A percentile compares a stretch with the other conserved stretches of the same genome.
These are phyloP conservation scores for Acanthamoeba royreba DNA, from an alignment of 208 protist species.

Conservation along the genomic window DNA sequence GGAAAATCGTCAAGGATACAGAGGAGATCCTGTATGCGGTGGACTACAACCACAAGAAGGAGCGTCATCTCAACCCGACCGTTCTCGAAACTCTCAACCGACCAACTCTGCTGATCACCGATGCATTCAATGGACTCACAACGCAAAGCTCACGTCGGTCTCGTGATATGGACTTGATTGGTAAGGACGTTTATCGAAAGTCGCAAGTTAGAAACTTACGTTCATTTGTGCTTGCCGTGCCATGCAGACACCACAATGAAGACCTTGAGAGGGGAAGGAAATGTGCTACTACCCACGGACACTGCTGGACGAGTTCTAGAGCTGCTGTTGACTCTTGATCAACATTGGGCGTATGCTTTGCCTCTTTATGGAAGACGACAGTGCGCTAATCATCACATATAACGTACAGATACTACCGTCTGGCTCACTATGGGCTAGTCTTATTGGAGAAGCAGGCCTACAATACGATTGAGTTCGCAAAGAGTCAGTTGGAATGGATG, in stretches of 20 bases:
- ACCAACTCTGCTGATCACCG: slow-evolving; percentile 79
- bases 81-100: slow-evolving; percentile 64
- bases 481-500: slow-evolving; percentile 80
- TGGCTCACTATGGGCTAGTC: slow-evolving; percentile 71
- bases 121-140: slow-evolving; percentile 60
- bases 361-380: not conserved
- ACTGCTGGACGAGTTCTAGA: slow-evolving; percentile 80
- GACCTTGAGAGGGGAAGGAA: slow-evolving; percentile 76
- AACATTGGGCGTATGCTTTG: slow-evolving; percentile 63
- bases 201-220: not conserved
- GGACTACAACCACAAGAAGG: slow-evolving; percentile 84
- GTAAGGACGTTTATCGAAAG: not conserved
- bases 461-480: slow-evolving; percentile 75
- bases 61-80: slow-evolving; percentile 75
- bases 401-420: not conserved
- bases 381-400: not conserved
- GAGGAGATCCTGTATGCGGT: slow-evolving; percentile 87
- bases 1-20: slow-evolving; percentile 84
- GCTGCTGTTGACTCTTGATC: slow-evolving; percentile 76
- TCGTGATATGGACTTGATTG: not conserved
- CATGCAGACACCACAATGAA: not conserved
- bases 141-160: slow-evolving; percentile 22
- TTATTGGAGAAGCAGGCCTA: slow-evolving; percentile 72
- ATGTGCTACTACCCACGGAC: slow-evolving; percentile 84
- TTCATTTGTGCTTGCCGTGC: not conserved